Percentiles rank a stretch among this genome's conserved stretches.
Conservation (phyloP, 148 eudicot species). For the Rhododendron griersonianum region DNA sequence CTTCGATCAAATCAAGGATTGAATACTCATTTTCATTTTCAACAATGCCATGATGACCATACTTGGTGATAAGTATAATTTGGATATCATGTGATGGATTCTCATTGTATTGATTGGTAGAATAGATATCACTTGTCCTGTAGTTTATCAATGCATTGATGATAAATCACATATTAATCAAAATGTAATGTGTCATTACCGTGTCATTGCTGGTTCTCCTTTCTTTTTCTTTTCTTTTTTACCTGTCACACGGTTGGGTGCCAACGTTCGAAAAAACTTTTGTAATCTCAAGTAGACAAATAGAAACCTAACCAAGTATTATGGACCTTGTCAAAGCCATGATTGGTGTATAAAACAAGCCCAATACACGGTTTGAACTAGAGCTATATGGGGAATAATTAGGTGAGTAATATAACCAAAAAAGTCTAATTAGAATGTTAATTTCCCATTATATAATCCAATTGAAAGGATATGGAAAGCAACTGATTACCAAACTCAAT, state of each 20-base stretch:
- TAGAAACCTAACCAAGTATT: neutral
- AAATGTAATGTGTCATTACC: neutral
- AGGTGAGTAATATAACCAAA: neutral
- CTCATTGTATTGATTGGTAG: neutral
- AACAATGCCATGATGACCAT: neutral
- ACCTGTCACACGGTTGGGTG: neutral
- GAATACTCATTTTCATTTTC: neutral
- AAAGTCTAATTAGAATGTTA: conserved; percentile 11
- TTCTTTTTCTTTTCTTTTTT: neutral
- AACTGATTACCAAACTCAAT: conserved; percentile 19
- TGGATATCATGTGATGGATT: neutral
- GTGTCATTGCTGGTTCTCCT: neutral
- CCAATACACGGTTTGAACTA: neutral
- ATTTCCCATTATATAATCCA: neutral
- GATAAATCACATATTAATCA: neutral
- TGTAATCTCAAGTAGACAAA: neutral
- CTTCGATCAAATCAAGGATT: neutral
- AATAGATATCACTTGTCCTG: neutral
- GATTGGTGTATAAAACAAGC: neutral
- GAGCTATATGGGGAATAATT: neutral
- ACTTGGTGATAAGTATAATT: neutral
- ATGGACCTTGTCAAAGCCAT: neutral
- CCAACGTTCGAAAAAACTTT: neutral
- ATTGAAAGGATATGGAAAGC: conserved; percentile 10
- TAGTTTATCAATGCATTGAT: neutral